Evolutionary conservation across 352 stramenopile genomes (phyloP), one percentile per base, ranked within the genome.

Genomic region (Halophytophthora polymorphica): DNA sequence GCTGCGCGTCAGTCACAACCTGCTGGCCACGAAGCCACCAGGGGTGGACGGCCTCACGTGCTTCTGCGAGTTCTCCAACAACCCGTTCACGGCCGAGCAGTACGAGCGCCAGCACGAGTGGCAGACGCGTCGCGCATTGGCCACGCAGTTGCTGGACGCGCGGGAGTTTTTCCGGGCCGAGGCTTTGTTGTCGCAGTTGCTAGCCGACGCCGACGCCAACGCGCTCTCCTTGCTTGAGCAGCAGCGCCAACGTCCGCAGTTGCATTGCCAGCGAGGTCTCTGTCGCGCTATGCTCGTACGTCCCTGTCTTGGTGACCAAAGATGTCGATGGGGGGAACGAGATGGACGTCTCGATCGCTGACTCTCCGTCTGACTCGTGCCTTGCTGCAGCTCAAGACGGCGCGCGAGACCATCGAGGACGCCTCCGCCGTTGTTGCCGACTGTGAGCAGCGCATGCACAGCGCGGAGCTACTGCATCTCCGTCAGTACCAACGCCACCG

Each of bases 61-160:
- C 43, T 82, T 69, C 40, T 66, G 73, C 23, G 75, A 88, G 19
- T 64, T 82, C 38, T 86, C 73, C 15, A 87, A 84, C 49, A 90
- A 90, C 40, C 74, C 73, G 21, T 88, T 90, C 41, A 56, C 56
- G 14, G 39, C 49, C 23, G 41, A 57, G 45, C 52, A 71, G 22
- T 23, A 56, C 18, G 25, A 53, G 13, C 46, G 40, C 12, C 37
- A 52, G 8, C 44, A 53, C 14, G 17, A 64, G 6, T 41, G 49
- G 2, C 56, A 61, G 48, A 37, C 49, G 14, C 45, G 57, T 3
- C 54, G 62, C 23, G 63, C 54, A 17, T 31, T 57, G 22, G 73
- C 76, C 1, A 45, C 58, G n/a, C 51, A 61, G 42, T 43, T 58
- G n/a, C 56, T 87, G 17, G 43, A 66, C 12, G 36, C 64, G 17